A percentile compares a stretch with the other conserved stretches of the same genome.
phyloP scores from a whole-genome alignment of 179 eudicot species.

The Vitellaria paradoxa region DNA sequence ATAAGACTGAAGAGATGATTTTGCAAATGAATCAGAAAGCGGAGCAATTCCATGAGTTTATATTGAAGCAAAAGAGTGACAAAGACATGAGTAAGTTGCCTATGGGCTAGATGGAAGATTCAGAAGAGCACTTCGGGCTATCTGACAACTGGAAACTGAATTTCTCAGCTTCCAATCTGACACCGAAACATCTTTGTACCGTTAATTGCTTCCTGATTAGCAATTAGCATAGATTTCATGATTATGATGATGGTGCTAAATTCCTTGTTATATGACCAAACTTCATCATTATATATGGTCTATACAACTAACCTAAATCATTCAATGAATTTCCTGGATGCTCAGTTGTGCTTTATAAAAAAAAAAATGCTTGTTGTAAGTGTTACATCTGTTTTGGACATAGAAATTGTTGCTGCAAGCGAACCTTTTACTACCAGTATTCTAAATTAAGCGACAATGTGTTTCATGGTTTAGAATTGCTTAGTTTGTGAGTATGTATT shows the following conservation, averaged over 20 bases:
- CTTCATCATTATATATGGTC: background rate
- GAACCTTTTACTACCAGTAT: too few species aligned
- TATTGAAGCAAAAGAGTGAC: constrained; percentile 41
- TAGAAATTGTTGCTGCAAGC: too few species aligned
- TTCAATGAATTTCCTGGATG: background rate
- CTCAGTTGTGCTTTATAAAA: background rate
- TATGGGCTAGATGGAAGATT: constrained; percentile 19
- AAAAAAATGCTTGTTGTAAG: too few species aligned
- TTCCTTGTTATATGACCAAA: too few species aligned
- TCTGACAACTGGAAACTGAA: background rate
- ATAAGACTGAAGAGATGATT: constrained; percentile 51
- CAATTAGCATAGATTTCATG: background rate
- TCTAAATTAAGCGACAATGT: too few species aligned
- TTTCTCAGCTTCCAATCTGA: constrained; percentile 1
- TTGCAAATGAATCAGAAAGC: constrained; percentile 53
- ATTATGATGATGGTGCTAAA: background rate
- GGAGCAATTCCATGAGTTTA: constrained; percentile 46
- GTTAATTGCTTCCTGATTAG: background rate
- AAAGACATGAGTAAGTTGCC: constrained; percentile 28
- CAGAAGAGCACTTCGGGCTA: background rate
- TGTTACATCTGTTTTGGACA: too few species aligned
- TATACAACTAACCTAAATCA: background rate
- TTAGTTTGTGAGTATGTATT: too few species aligned
- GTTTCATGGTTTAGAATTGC: too few species aligned
- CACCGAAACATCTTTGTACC: background rate